Evolutionary conservation across 768 basidiomycete species (phyloP), one percentile per base, ranked within the genome.

Genomic region (Rhodotorula paludigena): DNA sequence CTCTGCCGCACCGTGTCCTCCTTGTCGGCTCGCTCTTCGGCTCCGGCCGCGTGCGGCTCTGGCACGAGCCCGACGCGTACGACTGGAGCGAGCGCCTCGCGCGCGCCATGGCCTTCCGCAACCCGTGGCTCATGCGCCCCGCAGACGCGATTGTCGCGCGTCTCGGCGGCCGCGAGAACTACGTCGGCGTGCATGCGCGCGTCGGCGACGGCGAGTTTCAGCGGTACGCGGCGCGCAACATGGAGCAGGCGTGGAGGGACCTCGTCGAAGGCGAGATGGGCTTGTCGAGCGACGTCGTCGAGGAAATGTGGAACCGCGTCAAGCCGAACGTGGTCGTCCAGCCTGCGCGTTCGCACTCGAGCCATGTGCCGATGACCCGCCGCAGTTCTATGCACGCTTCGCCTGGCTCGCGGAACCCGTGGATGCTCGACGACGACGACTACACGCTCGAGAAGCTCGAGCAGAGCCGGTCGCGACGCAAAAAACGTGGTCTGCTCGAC

Each of bases 21-120:
- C 84, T 86, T 61, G 73, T 90, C 14, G 89, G 89, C 18, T 86
- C 86, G 0, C 81, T 90, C 3, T 90, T 90, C 77, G 89, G 88
- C 9, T 84, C 87, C 2, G 85, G 85, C 1, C 84, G 90, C 16
- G 79, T 90, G 3, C 9, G 33, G 20, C 14, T 20, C 4, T 18
- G 81, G 39, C 80, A 88, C 1, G 81, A 60, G 14, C 60, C 66
- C 14, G 21, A 47, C 20, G 57, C 53, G 23, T 8, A 20, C 28
- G 38, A 21, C 0, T 62, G 55, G 60, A 32, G 30, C 18, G 39
- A 59, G 23, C 18, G 52, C 2, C 55, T 87, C 56, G 83, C 86
- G 15, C 78, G 78, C 63, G 77, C 74, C 45, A 87, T 89, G 86
- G 78, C 80, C 25, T 83, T 86, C 73, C 72, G 77, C 23, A 85